These are phyloP conservation scores for Solanum hybrid DNA, from an alignment of 305 asterid genomes.

Conservation along the genomic window DNA sequence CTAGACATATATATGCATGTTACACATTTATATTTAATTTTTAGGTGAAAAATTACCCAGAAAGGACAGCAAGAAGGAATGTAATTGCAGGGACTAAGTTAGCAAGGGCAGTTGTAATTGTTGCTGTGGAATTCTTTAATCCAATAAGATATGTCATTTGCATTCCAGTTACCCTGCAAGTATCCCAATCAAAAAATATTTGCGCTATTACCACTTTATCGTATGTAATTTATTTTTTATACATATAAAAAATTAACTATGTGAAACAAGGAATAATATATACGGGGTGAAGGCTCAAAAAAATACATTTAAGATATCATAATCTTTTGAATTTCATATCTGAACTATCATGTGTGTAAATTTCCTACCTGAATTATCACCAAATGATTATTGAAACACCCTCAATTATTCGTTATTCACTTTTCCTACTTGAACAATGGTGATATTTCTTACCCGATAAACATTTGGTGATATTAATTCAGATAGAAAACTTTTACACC, in stretches of 20 bases:
- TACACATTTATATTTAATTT: background rate
- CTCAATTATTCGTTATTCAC: background rate
- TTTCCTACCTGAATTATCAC: background rate
- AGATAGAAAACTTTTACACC: background rate
- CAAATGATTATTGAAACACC: background rate
- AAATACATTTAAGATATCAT: background rate
- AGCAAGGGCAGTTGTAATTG: constrained; percentile 68
- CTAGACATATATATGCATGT: background rate
- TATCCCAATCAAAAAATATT: background rate
- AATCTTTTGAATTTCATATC: background rate
- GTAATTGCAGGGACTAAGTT: constrained; percentile 77
- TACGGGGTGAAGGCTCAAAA: background rate
- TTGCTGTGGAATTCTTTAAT: constrained; percentile 73
- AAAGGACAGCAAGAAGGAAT: constrained; percentile 55
- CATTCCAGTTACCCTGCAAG: constrained; percentile 61
- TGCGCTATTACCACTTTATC: background rate
- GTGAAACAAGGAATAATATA: background rate
- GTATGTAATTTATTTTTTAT: background rate
- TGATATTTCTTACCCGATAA: background rate
- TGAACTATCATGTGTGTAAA: background rate
- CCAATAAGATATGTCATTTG: constrained; percentile 77
- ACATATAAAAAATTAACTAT: background rate
- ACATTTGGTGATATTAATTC: background rate
- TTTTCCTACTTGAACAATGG: background rate
- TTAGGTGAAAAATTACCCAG: constrained; percentile 30